Evolutionary conservation across 768 basidiomycete genomes (phyloP), one percentile per base, ranked within the genome.

Genomic region (Leccinum aurantiacum): DNA sequence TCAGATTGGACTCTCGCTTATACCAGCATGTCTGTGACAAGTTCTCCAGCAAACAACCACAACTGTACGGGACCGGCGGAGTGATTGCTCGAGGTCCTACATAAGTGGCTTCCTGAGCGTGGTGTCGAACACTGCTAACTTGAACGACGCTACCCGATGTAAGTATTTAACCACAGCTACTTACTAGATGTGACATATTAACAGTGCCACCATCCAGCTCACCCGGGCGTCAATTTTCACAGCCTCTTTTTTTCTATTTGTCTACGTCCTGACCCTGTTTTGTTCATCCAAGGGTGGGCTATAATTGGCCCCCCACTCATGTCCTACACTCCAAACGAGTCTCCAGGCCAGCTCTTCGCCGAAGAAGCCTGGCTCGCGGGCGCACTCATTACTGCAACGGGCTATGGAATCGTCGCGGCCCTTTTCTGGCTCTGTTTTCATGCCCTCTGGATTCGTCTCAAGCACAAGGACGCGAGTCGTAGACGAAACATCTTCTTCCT

Each of bases 351-450:
- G 50, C 54, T 73, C 25, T 25, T 25, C 8, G 64, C 68, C 27
- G 73, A 74, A 58, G 50, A 69, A 35, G 64, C 71, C 22, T 73
- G 71, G 73, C 61, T 74, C 3, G 62, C 63, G 1, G 73, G 71
- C 9, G 60, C 65, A 8, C 59, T 73, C 19, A 31, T 74, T 31
- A 69, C 73, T 4, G 69, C 64, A 3, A 46, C 58, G 1, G 73
- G 64, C 48, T 73, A 73, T 37, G 71, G 71, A 6, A 35, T 73
- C 9, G 71, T 74, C 53, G 1, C 53, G 11, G 56, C 69, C 25
- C 65, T 73, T 15, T 67, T 51, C 49, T 68, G 63, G 60, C 63
- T 73, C 51, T 74, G 67, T 49, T 46, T 63, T 33, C 60, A 51
- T 15, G 6, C 63, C 17, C 67, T 73, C 3, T 63, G 64, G 64